A percentile compares a stretch with the other conserved stretches of the same genome.
Conservation (phyloP, 176 grass and related monocot species). For the Zoysia pacifica region DNA sequence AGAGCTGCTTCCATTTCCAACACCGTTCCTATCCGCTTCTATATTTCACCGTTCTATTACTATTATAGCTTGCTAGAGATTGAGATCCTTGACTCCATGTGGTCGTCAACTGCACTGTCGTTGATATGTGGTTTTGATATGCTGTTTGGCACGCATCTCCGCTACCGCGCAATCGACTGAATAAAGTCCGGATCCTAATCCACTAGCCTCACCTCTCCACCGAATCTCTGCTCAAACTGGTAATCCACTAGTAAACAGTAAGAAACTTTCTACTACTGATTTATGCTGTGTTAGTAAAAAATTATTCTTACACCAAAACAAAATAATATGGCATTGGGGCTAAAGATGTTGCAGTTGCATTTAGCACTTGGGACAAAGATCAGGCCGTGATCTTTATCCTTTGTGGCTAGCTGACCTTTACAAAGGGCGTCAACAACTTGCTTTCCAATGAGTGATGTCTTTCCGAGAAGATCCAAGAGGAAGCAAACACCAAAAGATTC, state of each 20-base stretch:
- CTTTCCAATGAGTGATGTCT: slow-evolving; percentile 14
- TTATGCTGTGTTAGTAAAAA: not conserved
- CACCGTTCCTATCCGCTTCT: not conserved
- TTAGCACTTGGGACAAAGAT: slow-evolving; percentile 24
- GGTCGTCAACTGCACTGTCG: not conserved
- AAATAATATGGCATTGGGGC: not conserved
- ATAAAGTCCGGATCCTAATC: no score
- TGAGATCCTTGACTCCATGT: not conserved
- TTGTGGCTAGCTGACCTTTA: slow-evolving; percentile 42
- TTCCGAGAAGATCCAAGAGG: slow-evolving; percentile 43
- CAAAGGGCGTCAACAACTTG: slow-evolving; percentile 37
- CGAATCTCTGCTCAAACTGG: not conserved
- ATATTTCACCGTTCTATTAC: not conserved
- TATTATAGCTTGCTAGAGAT: no score
- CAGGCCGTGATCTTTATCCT: not conserved
- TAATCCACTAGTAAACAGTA: not conserved
- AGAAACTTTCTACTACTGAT: not conserved
- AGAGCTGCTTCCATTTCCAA: no score
- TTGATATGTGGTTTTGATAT: not conserved
- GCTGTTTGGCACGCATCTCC: no score
- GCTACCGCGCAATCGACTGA: no score
- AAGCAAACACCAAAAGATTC: slow-evolving; percentile 65
- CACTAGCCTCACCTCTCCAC: no score
- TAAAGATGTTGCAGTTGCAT: slow-evolving; percentile 18
- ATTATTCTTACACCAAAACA: not conserved